Conservation (phyloP, 78 protist genomes). For the Monosiga brevicollis region DNA sequence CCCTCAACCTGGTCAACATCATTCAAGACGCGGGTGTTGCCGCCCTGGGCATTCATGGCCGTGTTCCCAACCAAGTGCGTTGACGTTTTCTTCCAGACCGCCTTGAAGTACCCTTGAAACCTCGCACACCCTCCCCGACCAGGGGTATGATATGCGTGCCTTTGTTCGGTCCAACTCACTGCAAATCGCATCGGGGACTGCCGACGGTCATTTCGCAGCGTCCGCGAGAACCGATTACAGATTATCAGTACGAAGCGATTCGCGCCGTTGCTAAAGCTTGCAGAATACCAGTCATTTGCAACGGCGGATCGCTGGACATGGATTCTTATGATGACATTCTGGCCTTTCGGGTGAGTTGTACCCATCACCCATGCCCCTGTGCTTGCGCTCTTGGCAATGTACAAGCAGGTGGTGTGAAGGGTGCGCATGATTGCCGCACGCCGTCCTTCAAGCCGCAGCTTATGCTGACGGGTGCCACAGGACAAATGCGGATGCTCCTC, state of each 20-base stretch:
- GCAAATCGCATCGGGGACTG: not conserved
- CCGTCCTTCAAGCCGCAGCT: not conserved
- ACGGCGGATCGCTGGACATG: slow-evolving; percentile 27
- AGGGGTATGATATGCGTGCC: not conserved
- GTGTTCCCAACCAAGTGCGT: not conserved
- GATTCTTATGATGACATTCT: not conserved
- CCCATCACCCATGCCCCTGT: not conserved
- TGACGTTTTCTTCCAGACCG: not conserved
- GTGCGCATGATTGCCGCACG: not conserved
- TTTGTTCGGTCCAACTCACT: not conserved
- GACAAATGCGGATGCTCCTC: slow-evolving; percentile 5
- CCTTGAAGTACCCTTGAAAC: not conserved
- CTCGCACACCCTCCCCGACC: too few relatives aligned
- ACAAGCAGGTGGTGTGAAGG: not conserved
- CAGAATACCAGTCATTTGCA: slow-evolving; percentile 24
- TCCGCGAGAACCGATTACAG: slow-evolving; percentile 12
- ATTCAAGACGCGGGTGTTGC: slow-evolving; percentile 37
- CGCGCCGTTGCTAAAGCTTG: not conserved
- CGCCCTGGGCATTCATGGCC: slow-evolving; percentile 54
- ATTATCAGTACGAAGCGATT: not conserved
- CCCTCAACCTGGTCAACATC: slow-evolving; percentile 1
- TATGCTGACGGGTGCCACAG: not conserved
- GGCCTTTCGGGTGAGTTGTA: not conserved
- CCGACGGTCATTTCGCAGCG: slow-evolving; percentile 9
- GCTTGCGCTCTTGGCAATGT: too few relatives aligned